Evolutionary conservation across 164 flowering plant genomes (phyloP).

Genomic region (Santalum album): DNA sequence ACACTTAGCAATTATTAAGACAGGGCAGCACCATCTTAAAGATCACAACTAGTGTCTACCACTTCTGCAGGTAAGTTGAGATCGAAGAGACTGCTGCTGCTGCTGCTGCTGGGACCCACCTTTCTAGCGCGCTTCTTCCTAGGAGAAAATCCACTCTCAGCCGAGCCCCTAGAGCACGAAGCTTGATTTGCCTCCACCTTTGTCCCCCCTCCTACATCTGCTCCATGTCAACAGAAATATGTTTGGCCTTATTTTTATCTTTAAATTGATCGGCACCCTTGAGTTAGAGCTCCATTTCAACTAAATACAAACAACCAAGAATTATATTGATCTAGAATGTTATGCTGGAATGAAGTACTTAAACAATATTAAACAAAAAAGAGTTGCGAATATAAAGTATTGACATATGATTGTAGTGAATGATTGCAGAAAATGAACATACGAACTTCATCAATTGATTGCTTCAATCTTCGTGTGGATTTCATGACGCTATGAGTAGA

Average conservation of each 20-base stretch:
- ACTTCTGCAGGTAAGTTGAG: conserved; percentile 54
- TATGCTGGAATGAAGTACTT: too few relatives aligned
- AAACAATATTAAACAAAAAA: too few relatives aligned
- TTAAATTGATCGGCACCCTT: too few relatives aligned
- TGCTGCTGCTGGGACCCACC: conserved; percentile 17
- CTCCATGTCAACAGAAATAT: conserved; percentile 1
- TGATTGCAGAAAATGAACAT: too few relatives aligned
- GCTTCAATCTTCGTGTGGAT: too few relatives aligned
- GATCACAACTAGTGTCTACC: conserved; percentile 33
- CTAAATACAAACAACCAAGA: too few relatives aligned
- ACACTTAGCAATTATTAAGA: conserved; percentile 20
- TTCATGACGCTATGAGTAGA: too few relatives aligned
- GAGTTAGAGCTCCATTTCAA: too few relatives aligned
- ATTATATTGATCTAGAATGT: too few relatives aligned
- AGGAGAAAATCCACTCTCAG: conserved; percentile 25
- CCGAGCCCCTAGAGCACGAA: conserved; percentile 29
- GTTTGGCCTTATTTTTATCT: background rate
- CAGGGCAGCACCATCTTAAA: background rate
- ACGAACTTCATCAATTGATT: too few relatives aligned
- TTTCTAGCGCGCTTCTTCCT: conserved; percentile 44
- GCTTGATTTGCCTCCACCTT: conserved; percentile 25
- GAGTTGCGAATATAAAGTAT: too few relatives aligned
- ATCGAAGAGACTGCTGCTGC: conserved; percentile 30
- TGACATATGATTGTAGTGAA: too few relatives aligned
- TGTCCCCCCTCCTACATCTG: conserved; percentile 20